These are phyloP conservation scores for Dianthus caryophyllus DNA, from an alignment of 148 eudicot genomes.

Conservation along the genomic window DNA sequence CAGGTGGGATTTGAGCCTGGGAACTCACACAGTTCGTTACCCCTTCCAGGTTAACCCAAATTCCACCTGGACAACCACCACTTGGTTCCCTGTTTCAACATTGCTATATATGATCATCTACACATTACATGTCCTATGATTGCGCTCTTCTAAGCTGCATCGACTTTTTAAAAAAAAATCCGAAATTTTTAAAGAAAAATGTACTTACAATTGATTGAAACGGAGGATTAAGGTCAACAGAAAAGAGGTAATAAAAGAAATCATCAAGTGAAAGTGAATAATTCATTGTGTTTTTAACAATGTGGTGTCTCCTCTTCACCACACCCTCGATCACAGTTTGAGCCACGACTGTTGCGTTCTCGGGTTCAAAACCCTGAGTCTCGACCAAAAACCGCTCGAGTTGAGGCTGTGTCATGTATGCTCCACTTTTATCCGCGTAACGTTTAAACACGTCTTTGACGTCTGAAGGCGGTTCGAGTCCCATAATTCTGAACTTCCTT, in stretches of 20 bases:
- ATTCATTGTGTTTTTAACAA: slow-evolving; percentile 44
- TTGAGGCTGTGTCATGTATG: slow-evolving; percentile 58
- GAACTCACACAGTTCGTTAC: too few relatives aligned
- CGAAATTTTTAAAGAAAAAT: neutral
- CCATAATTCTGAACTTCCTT: slow-evolving; percentile 48
- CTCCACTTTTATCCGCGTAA: slow-evolving; percentile 43
- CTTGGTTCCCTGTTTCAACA: too few relatives aligned
- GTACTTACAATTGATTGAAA: slow-evolving; percentile 43
- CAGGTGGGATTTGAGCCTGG: too few relatives aligned
- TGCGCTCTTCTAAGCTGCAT: too few relatives aligned
- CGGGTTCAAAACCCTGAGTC: slow-evolving; percentile 34
- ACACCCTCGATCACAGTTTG: slow-evolving; percentile 42
- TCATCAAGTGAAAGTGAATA: slow-evolving; percentile 59
- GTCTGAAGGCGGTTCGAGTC: slow-evolving; percentile 60
- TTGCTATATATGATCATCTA: too few relatives aligned
- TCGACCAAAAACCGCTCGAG: slow-evolving; percentile 50
- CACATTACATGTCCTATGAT: too few relatives aligned
- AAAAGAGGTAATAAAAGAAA: slow-evolving; percentile 59
- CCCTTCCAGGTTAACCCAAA: too few relatives aligned
- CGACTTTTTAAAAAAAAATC: too few relatives aligned
- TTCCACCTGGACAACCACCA: too few relatives aligned
- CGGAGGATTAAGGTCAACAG: slow-evolving; percentile 63
- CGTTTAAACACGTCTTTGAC: slow-evolving; percentile 42
- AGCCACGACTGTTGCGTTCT: slow-evolving; percentile 28
- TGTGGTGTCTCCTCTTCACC: slow-evolving; percentile 45